A percentile compares a stretch with the other conserved stretches of the same genome.
Evolutionary conservation across 2,329 filamentous ascomycete genomes (phyloP).

Genomic region (Pseudocercospora fijiensis): DNA sequence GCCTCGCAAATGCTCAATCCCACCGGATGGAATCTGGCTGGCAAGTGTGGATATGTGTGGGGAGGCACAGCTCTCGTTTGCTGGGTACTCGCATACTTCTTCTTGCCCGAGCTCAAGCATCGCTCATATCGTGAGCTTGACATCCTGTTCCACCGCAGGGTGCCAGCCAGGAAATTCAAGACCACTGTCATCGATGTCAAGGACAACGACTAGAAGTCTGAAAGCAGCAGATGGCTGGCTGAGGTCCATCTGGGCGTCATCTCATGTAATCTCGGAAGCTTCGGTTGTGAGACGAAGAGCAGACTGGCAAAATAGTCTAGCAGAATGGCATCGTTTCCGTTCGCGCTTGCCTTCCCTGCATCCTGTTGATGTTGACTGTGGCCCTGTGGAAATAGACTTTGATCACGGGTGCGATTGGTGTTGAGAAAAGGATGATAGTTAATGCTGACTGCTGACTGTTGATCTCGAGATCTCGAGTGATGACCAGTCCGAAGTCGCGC

Average conservation of each 20-base stretch:
- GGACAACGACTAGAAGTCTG: conserved; percentile 19
- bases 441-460: too few relatives aligned
- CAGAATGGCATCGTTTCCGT: neutral
- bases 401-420: neutral
- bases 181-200: conserved; percentile 43
- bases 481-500: neutral
- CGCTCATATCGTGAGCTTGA: conserved; percentile 49
- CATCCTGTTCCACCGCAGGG: conserved; percentile 47
- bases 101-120: conserved; percentile 48
- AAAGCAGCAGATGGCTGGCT: neutral
- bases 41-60: conserved; percentile 53
- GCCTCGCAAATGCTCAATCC: conserved; percentile 29
- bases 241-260: neutral
- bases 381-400: neutral
- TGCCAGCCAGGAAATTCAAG: conserved; percentile 48
- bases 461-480: too few relatives aligned
- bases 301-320: neutral
- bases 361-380: neutral
- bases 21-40: conserved; percentile 40
- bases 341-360: neutral
- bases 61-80: conserved; percentile 46
- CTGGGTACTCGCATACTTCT: conserved; percentile 46
- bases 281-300: neutral
- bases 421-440: neutral
- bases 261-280: neutral